Evolutionary conservation across 2,329 filamentous ascomycete species (phyloP).

Genomic region (Colletotrichum sp.): DNA sequence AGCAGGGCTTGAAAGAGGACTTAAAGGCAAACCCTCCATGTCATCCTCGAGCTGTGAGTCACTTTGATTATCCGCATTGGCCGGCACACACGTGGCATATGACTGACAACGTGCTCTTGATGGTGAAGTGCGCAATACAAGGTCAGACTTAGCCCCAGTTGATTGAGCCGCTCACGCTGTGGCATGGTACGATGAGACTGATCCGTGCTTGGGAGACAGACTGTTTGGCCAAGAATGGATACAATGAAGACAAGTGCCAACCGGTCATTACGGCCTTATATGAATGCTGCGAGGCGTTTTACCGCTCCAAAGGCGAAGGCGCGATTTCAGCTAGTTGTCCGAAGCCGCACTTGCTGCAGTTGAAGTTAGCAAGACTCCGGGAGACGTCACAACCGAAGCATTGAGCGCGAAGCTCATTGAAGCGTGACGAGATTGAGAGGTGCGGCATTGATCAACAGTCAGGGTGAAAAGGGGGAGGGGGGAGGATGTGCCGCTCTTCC

Average conservation of each 20-base stretch:
- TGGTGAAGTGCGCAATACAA: background rate
- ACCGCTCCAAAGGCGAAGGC: conserved; percentile 76
- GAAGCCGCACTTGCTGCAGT: conserved; percentile 75
- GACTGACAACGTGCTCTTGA: background rate
- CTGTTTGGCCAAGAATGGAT: conserved; percentile 84
- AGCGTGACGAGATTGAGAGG: background rate
- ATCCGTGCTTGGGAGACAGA: conserved; percentile 50
- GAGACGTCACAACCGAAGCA: conserved; percentile 35
- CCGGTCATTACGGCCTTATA: conserved; percentile 83
- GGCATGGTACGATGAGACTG: background rate
- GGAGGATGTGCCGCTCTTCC: conserved; percentile 49
- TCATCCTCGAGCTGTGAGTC: conserved; percentile 78
- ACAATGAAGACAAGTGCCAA: conserved; percentile 85
- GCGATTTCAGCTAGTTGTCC: conserved; percentile 85
- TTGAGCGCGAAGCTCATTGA: background rate
- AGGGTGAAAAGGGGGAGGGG: conserved; percentile 8
- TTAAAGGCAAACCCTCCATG: conserved; percentile 79
- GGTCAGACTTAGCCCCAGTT: background rate
- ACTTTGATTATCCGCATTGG: background rate
- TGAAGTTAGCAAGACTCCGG: conserved; percentile 84
- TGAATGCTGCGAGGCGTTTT: conserved; percentile 91
- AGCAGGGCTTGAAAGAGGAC: conserved; percentile 64
- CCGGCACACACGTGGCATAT: background rate
- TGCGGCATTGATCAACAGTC: background rate
- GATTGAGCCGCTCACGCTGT: background rate